These are phyloP conservation scores for Cystobasidiaceae sp. DNA, from an alignment of 1,284 basidiomycete genomes.

Conservation along the genomic window DNA sequence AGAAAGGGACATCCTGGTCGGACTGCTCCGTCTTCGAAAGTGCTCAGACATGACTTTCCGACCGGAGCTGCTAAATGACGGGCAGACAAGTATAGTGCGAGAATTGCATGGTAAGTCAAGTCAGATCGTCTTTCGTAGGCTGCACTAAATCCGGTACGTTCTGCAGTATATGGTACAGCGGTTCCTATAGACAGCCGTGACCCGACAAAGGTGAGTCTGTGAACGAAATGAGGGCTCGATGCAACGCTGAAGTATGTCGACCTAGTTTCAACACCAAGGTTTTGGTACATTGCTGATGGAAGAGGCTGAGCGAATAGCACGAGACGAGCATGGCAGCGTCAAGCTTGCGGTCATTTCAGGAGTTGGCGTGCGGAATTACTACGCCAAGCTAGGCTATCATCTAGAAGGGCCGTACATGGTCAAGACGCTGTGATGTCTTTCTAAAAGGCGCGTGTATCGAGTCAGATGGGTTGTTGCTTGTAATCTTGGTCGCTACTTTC, in stretches of 20 bases:
- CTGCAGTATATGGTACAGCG: constrained; percentile 96
- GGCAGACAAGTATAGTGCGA: constrained; percentile 86
- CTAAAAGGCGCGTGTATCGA: neutral
- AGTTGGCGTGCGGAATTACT: constrained; percentile 46
- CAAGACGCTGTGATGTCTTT: constrained; percentile 53
- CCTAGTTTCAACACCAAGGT: constrained; percentile 86
- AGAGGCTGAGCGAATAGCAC: constrained; percentile 96
- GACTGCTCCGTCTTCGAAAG: constrained; percentile 83
- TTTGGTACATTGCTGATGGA: constrained; percentile 98
- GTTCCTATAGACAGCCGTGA: constrained; percentile 95
- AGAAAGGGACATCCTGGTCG: constrained; percentile 91
- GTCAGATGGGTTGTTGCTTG: neutral
- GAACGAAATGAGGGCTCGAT: neutral
- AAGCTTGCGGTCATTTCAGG: constrained; percentile 96
- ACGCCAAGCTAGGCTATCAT: constrained; percentile 52
- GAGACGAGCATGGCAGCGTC: constrained; percentile 90
- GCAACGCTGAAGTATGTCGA: neutral
- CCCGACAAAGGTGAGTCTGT: constrained; percentile 65
- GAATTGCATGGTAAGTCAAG: constrained; percentile 56
- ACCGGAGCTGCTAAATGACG: constrained; percentile 76
- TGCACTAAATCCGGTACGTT: neutral
- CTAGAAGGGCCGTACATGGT: constrained; percentile 97
- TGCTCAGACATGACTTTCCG: constrained; percentile 96
- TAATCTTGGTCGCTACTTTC: neutral
- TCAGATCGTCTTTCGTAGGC: neutral